phyloP scores from a whole-genome alignment of 1,284 basidiomycete genomes.

The Trichosporon sp. region DNA sequence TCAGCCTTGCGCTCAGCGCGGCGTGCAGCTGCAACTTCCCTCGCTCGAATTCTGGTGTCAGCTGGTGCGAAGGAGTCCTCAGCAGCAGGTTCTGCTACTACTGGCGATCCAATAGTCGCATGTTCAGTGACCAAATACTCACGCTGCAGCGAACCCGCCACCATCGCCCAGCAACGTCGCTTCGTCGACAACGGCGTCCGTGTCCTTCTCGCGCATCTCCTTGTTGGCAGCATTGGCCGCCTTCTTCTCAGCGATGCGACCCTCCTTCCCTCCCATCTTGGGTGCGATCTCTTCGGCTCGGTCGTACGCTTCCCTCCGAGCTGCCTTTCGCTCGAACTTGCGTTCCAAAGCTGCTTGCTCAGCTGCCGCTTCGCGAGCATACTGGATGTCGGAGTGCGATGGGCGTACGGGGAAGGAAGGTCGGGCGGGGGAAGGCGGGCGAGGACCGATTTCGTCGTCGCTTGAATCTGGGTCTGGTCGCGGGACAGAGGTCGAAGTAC shows the following conservation, averaged over 20 bases:
- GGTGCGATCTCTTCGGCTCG: conserved; percentile 52
- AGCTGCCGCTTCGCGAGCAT: conserved; percentile 35
- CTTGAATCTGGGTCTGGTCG: neutral
- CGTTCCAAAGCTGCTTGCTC: conserved; percentile 33
- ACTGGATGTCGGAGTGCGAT: neutral
- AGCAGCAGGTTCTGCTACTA: too few relatives aligned
- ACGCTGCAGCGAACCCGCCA: conserved; percentile 53
- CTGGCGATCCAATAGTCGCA: too few relatives aligned
- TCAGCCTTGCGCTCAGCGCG: conserved; percentile 45
- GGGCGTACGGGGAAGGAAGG: conserved; percentile 49
- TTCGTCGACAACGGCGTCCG: conserved; percentile 50
- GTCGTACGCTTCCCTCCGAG: conserved; percentile 34
- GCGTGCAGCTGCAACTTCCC: conserved; percentile 46
- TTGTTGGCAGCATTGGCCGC: conserved; percentile 53
- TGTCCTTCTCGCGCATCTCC: conserved; percentile 51
- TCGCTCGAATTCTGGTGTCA: conserved; percentile 41
- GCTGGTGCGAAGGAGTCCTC: neutral
- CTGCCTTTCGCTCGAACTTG: conserved; percentile 38
- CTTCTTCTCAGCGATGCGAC: conserved; percentile 51
- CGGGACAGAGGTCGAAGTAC: conserved; percentile 15
- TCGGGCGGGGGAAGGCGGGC: conserved; percentile 38
- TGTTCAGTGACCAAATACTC: conserved; percentile 27
- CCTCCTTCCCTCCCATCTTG: conserved; percentile 46
- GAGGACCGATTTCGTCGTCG: conserved; percentile 34
- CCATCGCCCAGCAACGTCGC: conserved; percentile 51